phyloP scores from a whole-genome alignment of 2,329 filamentous ascomycete species.

The Boeremia lycopersici region DNA sequence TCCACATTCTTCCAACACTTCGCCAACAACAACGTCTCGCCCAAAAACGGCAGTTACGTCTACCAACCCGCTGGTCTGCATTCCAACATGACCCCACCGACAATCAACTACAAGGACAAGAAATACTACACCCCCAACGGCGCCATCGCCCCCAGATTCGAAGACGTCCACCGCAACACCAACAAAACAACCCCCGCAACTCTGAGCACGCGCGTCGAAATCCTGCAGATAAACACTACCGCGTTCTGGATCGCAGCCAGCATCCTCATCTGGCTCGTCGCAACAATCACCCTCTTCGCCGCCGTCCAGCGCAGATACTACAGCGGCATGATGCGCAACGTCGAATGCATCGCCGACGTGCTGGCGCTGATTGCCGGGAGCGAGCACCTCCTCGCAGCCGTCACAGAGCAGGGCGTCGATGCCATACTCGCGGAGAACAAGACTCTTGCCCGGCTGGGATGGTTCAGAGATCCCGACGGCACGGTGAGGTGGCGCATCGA shows the following conservation, averaged over 20 bases:
- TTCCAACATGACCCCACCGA: too few relatives aligned
- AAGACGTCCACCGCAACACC: background rate
- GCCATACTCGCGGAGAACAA: background rate
- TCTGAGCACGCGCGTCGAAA: background rate
- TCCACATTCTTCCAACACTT: constrained; percentile 42
- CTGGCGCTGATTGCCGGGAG: constrained; percentile 1
- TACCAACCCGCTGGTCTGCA: background rate
- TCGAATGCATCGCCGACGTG: constrained; percentile 7
- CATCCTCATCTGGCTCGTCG: background rate
- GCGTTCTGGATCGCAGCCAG: background rate
- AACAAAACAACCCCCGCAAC: background rate
- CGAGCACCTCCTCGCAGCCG: background rate
- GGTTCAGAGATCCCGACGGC: constrained; percentile 3
- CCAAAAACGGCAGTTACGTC: constrained; percentile 2
- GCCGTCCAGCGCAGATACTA: background rate
- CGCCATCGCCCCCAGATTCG: background rate
- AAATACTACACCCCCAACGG: background rate
- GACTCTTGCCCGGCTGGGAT: background rate
- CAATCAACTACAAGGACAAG: background rate
- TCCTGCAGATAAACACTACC: background rate
- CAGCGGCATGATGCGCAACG: background rate
- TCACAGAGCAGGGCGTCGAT: background rate
- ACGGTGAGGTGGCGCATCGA: constrained; percentile 2
- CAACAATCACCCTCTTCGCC: background rate
- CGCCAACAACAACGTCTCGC: constrained; percentile 23